A percentile compares a stretch with the other conserved stretches of the same genome.
Evolutionary conservation across 306 rosid genomes (phyloP).

Genomic region (Hippophae tibetana): DNA sequence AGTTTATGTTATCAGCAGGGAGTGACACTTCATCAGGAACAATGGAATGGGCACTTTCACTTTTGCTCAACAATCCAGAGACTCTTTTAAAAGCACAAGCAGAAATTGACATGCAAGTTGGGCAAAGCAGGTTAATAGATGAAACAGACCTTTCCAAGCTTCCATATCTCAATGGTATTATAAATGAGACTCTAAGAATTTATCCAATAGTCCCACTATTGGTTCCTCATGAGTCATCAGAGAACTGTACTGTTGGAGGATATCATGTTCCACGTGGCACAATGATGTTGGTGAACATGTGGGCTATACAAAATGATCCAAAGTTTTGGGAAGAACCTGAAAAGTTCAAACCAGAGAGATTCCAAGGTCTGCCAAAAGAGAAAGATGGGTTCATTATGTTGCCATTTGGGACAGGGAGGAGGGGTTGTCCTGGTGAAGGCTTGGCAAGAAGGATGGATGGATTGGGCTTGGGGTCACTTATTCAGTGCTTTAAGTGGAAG

Average conservation of each 20-base stretch:
- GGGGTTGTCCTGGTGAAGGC: constrained; percentile 25
- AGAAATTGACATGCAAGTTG: constrained; percentile 17
- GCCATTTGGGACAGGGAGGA: constrained; percentile 31
- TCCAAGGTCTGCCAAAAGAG: background rate
- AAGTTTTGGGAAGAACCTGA: constrained; percentile 22
- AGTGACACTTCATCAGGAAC: constrained; percentile 22
- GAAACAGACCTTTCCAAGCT: constrained; percentile 27
- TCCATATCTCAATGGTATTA: constrained; percentile 20
- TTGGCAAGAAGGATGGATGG: constrained; percentile 14
- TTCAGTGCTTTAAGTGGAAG: constrained; percentile 26
- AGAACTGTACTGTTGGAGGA: constrained; percentile 25
- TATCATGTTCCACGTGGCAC: constrained; percentile 31
- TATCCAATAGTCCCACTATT: constrained; percentile 26
- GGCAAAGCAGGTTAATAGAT: constrained; percentile 12
- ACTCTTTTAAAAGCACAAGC: constrained; percentile 3
- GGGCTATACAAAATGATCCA: constrained; percentile 39
- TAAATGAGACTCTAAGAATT: constrained; percentile 30
- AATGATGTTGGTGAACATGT: constrained; percentile 25
- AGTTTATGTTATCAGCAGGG: constrained; percentile 27
- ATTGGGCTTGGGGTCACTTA: constrained; percentile 13
- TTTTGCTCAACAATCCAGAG: constrained; percentile 28
- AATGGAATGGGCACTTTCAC: constrained; percentile 35
- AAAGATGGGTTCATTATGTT: constrained; percentile 16
- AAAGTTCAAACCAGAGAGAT: constrained; percentile 26
- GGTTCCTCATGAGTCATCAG: constrained; percentile 26